These are phyloP conservation scores for Fusarium falciforme DNA, from an alignment of 2,329 filamentous ascomycete species.

Conservation along the genomic window DNA sequence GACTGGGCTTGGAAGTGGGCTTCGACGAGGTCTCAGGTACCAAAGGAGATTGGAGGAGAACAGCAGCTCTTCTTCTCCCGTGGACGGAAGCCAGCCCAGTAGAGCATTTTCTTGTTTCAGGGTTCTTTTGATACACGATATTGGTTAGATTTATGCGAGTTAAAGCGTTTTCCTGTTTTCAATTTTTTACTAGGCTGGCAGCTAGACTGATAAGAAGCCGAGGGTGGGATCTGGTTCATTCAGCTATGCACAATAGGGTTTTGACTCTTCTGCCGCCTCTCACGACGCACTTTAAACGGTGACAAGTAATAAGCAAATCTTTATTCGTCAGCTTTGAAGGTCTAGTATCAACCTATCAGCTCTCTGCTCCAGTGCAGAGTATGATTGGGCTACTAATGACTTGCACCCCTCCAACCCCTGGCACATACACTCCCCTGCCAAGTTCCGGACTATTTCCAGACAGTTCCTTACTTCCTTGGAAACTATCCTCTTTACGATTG, in stretches of 20 bases:
- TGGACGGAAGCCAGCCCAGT: slow-evolving; percentile 14
- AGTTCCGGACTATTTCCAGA: not conserved
- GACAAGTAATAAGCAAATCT: not conserved
- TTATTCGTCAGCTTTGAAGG: not conserved
- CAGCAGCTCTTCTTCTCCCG: slow-evolving; percentile 44
- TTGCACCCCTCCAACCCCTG: not conserved
- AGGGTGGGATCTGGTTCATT: not conserved
- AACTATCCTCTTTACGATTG: not conserved
- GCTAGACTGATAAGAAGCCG: not conserved
- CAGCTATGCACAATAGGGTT: not conserved
- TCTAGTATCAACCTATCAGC: not conserved
- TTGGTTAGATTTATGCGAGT: not conserved
- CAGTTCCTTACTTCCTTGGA: not conserved
- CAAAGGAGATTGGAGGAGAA: slow-evolving; percentile 37
- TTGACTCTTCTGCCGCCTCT: not conserved
- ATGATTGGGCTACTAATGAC: not conserved
- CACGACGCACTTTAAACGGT: not conserved
- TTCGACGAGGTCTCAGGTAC: slow-evolving; percentile 31
- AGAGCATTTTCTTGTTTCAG: not conserved
- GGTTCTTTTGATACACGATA: not conserved
- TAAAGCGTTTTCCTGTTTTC: not conserved
- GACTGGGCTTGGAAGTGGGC: slow-evolving; percentile 43
- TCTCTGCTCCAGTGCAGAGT: not conserved
- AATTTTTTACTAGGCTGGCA: not conserved
- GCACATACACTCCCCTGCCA: not conserved